Conservation (phyloP, 768 basidiomycete species). For the Boletus huronensis region DNA sequence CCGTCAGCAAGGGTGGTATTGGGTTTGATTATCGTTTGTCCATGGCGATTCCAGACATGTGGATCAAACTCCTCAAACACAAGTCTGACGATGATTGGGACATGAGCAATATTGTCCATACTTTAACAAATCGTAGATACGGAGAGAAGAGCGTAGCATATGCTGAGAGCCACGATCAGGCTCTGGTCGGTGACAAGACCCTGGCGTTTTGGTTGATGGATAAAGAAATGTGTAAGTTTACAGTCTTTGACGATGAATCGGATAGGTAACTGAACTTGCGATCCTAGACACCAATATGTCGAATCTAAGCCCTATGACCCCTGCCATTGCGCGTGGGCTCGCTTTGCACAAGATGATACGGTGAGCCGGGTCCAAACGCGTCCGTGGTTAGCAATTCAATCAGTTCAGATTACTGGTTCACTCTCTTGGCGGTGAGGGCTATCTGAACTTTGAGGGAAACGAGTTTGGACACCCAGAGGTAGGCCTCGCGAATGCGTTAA, state of each 20-base stretch:
- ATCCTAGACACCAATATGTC: conserved; percentile 89
- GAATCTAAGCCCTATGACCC: conserved; percentile 76
- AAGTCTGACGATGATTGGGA: conserved; percentile 85
- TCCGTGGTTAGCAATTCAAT: neutral
- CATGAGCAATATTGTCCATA: conserved; percentile 80
- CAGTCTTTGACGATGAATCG: neutral
- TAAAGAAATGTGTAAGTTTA: conserved; percentile 93
- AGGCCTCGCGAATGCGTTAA: conserved; percentile 11
- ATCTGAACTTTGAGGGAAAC: conserved; percentile 96
- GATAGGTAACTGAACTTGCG: neutral
- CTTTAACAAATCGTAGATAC: conserved; percentile 84
- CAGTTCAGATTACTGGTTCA: conserved; percentile 75
- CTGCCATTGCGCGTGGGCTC: conserved; percentile 82
- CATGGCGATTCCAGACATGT: conserved; percentile 99
- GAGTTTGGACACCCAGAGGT: conserved; percentile 99
- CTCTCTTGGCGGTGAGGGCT: conserved; percentile 93
- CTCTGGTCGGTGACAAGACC: conserved; percentile 97
- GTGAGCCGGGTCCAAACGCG: conserved; percentile 38
- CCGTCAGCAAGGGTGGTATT: conserved; percentile 78
- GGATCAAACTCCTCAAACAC: conserved; percentile 99
- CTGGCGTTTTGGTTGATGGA: conserved; percentile 99
- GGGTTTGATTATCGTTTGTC: conserved; percentile 98
- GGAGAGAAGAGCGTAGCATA: conserved; percentile 90
- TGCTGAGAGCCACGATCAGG: conserved; percentile 97
- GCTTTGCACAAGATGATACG: conserved; percentile 97